phyloP scores from a whole-genome alignment of 257 asterid species.

The Primulina huaijiensis region DNA sequence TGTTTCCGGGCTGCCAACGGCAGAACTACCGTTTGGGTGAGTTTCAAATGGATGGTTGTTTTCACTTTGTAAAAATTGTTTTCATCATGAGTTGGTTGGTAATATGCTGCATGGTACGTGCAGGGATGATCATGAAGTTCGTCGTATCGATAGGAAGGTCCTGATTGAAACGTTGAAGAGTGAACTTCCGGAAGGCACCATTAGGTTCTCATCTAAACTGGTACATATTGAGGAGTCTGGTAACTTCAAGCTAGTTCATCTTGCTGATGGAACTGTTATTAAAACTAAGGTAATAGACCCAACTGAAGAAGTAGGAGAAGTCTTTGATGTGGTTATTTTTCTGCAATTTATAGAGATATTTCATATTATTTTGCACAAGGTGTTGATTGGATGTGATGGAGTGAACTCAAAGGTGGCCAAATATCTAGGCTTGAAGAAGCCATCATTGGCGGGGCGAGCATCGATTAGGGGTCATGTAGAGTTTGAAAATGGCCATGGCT shows the following conservation, averaged over 20 bases:
- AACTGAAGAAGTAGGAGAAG: neutral
- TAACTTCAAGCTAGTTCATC: conserved; percentile 35
- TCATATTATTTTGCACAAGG: conserved; percentile 19
- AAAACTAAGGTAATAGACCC: conserved; percentile 34
- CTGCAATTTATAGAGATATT: too few relatives aligned
- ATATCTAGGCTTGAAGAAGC: conserved; percentile 38
- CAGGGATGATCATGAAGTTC: conserved; percentile 42
- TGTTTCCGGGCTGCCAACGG: conserved; percentile 33
- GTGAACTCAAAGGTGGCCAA: conserved; percentile 49
- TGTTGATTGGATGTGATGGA: conserved; percentile 38
- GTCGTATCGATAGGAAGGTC: conserved; percentile 39
- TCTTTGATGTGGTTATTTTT: too few relatives aligned
- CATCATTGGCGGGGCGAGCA: conserved; percentile 32
- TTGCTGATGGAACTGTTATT: conserved; percentile 37
- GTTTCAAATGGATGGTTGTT: conserved; percentile 13
- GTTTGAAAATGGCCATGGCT: conserved; percentile 32
- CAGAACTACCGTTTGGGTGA: conserved; percentile 36
- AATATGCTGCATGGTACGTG: conserved; percentile 5
- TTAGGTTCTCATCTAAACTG: conserved; percentile 39
- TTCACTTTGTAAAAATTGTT: neutral
- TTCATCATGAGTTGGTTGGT: neutral
- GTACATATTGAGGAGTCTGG: conserved; percentile 36
- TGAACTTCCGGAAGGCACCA: conserved; percentile 40
- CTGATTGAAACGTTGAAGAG: conserved; percentile 35
- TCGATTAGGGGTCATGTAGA: conserved; percentile 44